Base-by-base conservation (phyloP, 1,284 basidiomycete genomes). In the Mrakiaceae sp. region DNA sequence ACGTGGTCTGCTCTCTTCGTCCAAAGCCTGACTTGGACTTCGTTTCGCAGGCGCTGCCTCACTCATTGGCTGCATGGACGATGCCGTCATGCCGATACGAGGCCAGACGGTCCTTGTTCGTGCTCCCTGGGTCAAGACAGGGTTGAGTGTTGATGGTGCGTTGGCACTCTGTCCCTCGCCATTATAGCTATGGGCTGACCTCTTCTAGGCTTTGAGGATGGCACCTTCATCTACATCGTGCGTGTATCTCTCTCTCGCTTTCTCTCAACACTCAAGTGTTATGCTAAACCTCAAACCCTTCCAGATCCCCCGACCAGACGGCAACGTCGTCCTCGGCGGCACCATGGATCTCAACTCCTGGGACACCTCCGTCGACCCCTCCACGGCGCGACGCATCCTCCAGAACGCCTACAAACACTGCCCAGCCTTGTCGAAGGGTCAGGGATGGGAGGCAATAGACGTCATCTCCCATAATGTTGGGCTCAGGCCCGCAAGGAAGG, bases 61-160 rank as follows among this genome's bases (percentile, higher is more conserved):
- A 14, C 78, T 94, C 10, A 82, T 87, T n/a, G 90, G 89, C 4
- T 84, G 94, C 3, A 83, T 89, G 68, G 87, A 91, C 72, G 78
- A 79, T 62, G 75, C 77, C 14, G 80, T 92, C 39, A 84, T 84
- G 72, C 91, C 92, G 0, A 82, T 92, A 62, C 81, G 90, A 53
- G 93, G 93, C 0, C 93, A 96, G 76, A 93, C 89, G 0, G 83
- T 92, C 8, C 76, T 90, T 42, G 78, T 90, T 11, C 77, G 82
- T 62, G 87, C 89, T 0, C 90, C 90, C 1, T 83, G 74, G 43
- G 71, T 81, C 64, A 75, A 77, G 48, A 78, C 81, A 63, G 79
- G 74, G 66, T 58, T 80, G 49, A 49, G 52, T 40, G 58, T 58
- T 70, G 60, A 48, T 46, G 60, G 60, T 62, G 11, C 27, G 46